These are phyloP conservation scores for Bondarzewia mesenterica DNA, from an alignment of 1,284 basidiomycete species.

Conservation along the genomic window DNA sequence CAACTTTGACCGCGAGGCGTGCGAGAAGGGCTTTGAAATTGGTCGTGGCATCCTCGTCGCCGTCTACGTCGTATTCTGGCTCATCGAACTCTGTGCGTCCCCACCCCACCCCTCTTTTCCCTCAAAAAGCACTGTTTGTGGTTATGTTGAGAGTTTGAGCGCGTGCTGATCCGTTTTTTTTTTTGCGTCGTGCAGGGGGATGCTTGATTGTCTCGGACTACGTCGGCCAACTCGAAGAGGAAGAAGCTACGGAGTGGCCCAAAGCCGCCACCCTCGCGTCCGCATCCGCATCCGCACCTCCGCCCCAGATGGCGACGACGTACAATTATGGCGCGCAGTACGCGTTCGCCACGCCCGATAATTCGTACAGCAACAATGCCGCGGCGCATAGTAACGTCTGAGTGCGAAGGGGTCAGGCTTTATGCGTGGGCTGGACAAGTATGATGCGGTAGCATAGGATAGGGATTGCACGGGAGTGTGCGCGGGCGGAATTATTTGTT, in stretches of 20 bases:
- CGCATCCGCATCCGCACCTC: background rate
- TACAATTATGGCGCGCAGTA: slow-evolving; percentile 3
- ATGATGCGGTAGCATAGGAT: background rate
- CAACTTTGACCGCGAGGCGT: slow-evolving; percentile 25
- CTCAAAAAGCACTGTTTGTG: too few species aligned
- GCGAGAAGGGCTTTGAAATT: slow-evolving; percentile 20
- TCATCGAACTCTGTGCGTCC: slow-evolving; percentile 43
- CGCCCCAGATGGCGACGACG: background rate
- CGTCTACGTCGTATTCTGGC: slow-evolving; percentile 27
- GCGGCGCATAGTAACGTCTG: background rate
- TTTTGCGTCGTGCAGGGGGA: slow-evolving; percentile 20
- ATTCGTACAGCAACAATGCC: background rate
- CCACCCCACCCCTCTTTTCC: background rate
- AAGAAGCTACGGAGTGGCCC: slow-evolving; percentile 20
- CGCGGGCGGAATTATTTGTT: too few species aligned
- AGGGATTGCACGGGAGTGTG: background rate
- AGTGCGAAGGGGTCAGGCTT: background rate
- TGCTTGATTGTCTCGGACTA: slow-evolving; percentile 39
- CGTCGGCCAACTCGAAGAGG: slow-evolving; percentile 37
- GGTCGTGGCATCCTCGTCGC: slow-evolving; percentile 14
- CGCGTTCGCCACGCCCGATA: background rate
- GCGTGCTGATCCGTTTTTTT: background rate
- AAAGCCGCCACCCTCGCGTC: background rate
- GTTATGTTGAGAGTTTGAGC: too few species aligned
- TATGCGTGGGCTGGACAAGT: background rate